A percentile compares a stretch with the other conserved stretches of the same genome.
Conservation (phyloP, 495 filamentous ascomycete genomes). For the Amniculicola lignicola region DNA sequence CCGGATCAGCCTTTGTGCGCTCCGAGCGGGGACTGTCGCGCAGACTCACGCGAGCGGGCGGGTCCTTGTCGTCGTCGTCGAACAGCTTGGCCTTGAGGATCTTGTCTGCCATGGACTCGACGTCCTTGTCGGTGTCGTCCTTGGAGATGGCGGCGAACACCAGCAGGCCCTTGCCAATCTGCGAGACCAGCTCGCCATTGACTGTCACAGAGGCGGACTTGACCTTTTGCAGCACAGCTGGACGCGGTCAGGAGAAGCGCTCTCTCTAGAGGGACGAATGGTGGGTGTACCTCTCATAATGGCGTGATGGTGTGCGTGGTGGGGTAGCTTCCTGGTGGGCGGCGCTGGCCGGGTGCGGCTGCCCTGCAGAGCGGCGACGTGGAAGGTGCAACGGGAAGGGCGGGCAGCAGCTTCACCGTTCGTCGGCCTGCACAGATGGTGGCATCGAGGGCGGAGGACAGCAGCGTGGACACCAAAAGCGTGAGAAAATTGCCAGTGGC, state of each 20-base stretch:
- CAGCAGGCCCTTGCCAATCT: slow-evolving; percentile 83
- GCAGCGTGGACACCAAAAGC: no score
- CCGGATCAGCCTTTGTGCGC: slow-evolving; percentile 18
- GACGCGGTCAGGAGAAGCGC: neutral
- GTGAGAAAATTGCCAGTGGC: no score
- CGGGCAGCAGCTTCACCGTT: neutral
- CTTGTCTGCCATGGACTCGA: slow-evolving; percentile 76
- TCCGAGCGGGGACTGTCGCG: neutral
- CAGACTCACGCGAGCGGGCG: slow-evolving; percentile 25
- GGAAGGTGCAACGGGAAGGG: neutral
- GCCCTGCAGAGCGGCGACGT: neutral
- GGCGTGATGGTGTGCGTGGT: neutral
- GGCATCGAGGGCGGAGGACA: neutral
- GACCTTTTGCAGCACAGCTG: slow-evolving; percentile 92
- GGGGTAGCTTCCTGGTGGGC: neutral
- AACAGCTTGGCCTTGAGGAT: slow-evolving; percentile 86
- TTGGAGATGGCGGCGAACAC: slow-evolving; percentile 89
- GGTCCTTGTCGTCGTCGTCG: slow-evolving; percentile 68
- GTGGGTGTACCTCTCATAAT: slow-evolving; percentile 22
- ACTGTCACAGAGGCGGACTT: slow-evolving; percentile 97
- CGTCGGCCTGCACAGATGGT: neutral
- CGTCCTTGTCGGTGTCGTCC: slow-evolving; percentile 86
- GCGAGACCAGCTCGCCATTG: slow-evolving; percentile 83
- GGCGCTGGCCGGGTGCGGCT: neutral
- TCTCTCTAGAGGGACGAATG: neutral